Base-by-base conservation (phyloP, 345 rosid species). In the Aquilaria sinensis region DNA sequence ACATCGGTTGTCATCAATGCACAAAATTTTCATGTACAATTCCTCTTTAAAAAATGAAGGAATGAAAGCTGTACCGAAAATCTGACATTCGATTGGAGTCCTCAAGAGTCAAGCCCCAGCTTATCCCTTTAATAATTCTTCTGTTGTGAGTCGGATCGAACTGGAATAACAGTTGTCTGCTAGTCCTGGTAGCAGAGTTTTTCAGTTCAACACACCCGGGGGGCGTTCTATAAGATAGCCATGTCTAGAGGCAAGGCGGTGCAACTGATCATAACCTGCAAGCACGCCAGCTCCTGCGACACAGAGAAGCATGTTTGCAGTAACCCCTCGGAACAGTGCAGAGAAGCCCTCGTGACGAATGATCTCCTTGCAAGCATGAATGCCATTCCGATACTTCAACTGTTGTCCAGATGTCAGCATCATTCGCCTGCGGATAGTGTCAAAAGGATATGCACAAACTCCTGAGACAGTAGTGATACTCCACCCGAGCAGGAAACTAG, bases 291-390 rank as follows among this genome's bases (percentile, higher is more conserved):
- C 99, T 53, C 97, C 99, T 10, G 97, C 97, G 61, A 89, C 74
- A 49, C 97, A 96, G n/a, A 84, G 81, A 68, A 94, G 96, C 91
- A 94, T 91, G 64, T 91, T 94, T 10, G 99, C 97, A 41, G 93
- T 71, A 59, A 84, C 96, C 57, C 93, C 99, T 67, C 86, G 83
- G 53, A 68, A 95, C 10, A 95, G 73, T 5, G 90, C 88, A 57
- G 63, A 61, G 66, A 78, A 74, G 12, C 99, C 99, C 73, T 95
- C 99, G 0, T 63, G 70, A 29, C 62, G 80, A 58, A 80, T 47
- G 31, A 95, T 91, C 81, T 91, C 96, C n/a, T 10, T 65, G 33
- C 80, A 67, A 9, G 97, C 96, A 46, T 89, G 96, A 61, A 73
- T 52, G 12, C 84, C 62, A 53, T 70, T 80, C 9, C 70, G 75